Evolutionary conservation across 305 asterid genomes (phyloP), one percentile per base, ranked within the genome.

Genomic region (Solanum hybrid): DNA sequence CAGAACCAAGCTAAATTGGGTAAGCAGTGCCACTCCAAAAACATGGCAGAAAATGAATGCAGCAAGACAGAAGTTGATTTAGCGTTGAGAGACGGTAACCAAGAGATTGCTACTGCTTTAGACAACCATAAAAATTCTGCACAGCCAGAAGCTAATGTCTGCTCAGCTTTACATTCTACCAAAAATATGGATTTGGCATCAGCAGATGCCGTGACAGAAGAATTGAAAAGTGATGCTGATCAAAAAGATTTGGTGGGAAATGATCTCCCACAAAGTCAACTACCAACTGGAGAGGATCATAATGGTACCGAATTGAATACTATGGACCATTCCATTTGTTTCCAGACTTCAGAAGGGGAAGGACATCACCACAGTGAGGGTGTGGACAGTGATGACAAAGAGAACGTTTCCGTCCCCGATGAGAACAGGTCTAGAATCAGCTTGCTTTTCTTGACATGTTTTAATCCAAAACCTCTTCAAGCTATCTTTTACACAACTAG

Each of bases 351-450:
- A 51, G 92, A 87, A 88, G 93, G 90, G 82, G 89, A 24, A 87
- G 92, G 85, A 90, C 26, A 88, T 88, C 90, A 75, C 11, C 90
- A 78, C 86, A 82, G 71, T 40, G 93, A 93, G 77, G 39, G 28
- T 20, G 33, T 89, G 8, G 94, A 93, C 71, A 88, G 89, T 34
- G 98, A 95, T 77, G 95, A 96, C 89, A 96, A 97, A 92, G 99
- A 97, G 94, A 96, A 97, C 89, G 92, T 92, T 79, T 74, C 96
- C 84, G 93, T 92, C 89, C 87, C 93, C n/a, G 95, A 94, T 90
- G 95, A 89, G 90, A 95, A 96, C 93, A 95, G 98, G 99, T 96
- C 76, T 61, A 90, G 74, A 75, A 13, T 26, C 90, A 76, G 80
- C 39, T 85, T 57, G 88, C 39, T 22, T 51, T 46, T 57, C 20